Conservation (phyloP, 1,139 yeast genomes). For the Geotrichum restrictum region DNA sequence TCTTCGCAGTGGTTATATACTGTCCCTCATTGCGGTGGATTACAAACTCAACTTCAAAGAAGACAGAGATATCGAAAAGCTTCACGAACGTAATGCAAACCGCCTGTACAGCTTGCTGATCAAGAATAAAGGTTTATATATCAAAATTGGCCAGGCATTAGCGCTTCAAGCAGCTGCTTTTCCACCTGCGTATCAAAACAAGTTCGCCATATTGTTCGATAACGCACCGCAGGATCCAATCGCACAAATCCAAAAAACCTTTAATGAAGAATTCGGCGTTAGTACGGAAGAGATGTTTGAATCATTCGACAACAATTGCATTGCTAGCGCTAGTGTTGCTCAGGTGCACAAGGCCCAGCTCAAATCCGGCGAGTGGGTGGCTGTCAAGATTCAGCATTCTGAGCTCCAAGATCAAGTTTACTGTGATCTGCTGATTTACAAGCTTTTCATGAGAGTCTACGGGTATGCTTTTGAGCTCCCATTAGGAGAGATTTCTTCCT, state of each 20-base stretch:
- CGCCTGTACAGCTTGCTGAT: conserved; percentile 51
- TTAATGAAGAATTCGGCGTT: conserved; percentile 47
- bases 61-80: conserved; percentile 45
- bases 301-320: conserved; percentile 50
- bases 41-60: conserved; percentile 50
- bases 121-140: conserved; percentile 65
- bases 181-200: conserved; percentile 57
- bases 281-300: conserved; percentile 48
- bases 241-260: conserved; percentile 48
- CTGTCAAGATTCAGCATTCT: conserved; percentile 66
- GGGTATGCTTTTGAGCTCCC: conserved; percentile 63
- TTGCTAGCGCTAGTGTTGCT: conserved; percentile 72
- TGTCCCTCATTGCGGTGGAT: conserved; percentile 55
- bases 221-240: conserved; percentile 67
- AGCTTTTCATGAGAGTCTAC: conserved; percentile 50
- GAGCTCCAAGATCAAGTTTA: conserved; percentile 54
- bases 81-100: conserved; percentile 61
- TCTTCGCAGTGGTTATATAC: conserved; percentile 47
- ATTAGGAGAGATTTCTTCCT: conserved; percentile 52
- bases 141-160: conserved; percentile 71
- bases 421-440: conserved; percentile 58
- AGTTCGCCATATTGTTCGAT: conserved; percentile 59
- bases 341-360: conserved; percentile 63
- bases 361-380: conserved; percentile 54
- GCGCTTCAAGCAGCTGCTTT: conserved; percentile 67